Conservation (phyloP, 768 basidiomycete species). For the Lactarius pseudohatsudake region DNA sequence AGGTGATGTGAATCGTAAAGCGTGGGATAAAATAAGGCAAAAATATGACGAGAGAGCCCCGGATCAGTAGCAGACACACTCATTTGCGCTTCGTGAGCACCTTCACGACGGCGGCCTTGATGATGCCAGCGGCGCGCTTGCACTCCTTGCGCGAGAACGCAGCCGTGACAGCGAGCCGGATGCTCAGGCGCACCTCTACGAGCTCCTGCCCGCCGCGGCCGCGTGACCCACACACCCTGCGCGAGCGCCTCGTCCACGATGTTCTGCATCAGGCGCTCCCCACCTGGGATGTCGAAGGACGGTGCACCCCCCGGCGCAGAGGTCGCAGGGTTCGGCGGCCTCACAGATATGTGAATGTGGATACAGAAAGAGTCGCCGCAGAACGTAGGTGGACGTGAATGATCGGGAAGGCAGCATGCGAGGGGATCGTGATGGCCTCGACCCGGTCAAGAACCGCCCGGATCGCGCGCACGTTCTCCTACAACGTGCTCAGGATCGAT, state of each 20-base stretch:
- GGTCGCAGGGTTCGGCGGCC: slow-evolving; percentile 52
- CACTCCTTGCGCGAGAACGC: slow-evolving; percentile 63
- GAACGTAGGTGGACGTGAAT: slow-evolving; percentile 76
- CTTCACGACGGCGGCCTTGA: too few relatives aligned
- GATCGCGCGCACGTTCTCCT: slow-evolving; percentile 33
- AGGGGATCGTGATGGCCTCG: slow-evolving; percentile 81
- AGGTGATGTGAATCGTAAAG: too few relatives aligned
- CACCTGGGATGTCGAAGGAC: not conserved
- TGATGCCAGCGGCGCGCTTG: too few relatives aligned
- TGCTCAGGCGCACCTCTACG: slow-evolving; percentile 44
- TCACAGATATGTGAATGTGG: slow-evolving; percentile 34
- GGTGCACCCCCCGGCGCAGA: slow-evolving; percentile 46
- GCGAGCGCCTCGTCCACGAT: slow-evolving; percentile 81
- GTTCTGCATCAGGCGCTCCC: too few relatives aligned
- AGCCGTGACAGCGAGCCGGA: slow-evolving; percentile 55
- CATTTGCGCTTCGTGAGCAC: too few relatives aligned
- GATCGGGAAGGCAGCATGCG: slow-evolving; percentile 82
- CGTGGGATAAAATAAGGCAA: too few relatives aligned
- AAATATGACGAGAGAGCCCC: too few relatives aligned
- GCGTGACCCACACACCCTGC: slow-evolving; percentile 58
- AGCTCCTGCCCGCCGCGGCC: slow-evolving; percentile 23
- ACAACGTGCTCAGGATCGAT: slow-evolving; percentile 51
- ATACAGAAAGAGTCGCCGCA: slow-evolving; percentile 27
- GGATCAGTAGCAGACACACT: too few relatives aligned
- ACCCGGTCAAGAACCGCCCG: slow-evolving; percentile 78